Base-by-base conservation (phyloP, 139 green algal species). In the Chlamydomonas schloesseri region DNA sequence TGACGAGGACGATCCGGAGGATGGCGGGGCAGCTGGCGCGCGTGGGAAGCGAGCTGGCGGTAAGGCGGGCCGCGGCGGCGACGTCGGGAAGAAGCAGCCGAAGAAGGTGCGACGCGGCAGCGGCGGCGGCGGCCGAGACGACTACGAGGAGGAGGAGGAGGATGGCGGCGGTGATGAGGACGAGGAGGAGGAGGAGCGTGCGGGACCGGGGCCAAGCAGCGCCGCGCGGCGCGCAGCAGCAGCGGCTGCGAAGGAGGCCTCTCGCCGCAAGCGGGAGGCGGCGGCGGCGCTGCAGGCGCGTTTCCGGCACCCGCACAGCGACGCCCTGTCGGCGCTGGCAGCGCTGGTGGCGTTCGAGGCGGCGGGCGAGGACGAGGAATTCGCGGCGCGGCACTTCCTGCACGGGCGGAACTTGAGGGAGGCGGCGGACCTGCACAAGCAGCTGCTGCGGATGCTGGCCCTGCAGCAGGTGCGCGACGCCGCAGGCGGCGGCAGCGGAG, bases 291-390 rank as follows among this genome's bases (percentile, higher is more conserved):
- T 92, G 33, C 97, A 99, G 26, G 84, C 89, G 8, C 69, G 82
- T 71, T 94, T 98, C 33, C 83, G 91, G 18, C 88, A 89, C 47
- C 42, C n/a, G 9, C 67, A 93, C 21, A 95, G 94, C 64, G 97
- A 99, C 72, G 94, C 96, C 5, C 85, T 99, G 60, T 94, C 89
- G 36, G 94, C 93, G 0, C 84, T 97, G 78, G 84, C 87, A 21
- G 97, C 94, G 23, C 92, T 99, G 75, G 93, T 91, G 62, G 96
- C 92, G 24, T 99, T 96, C 67, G 90, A 98, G 85, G 82, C 83
- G 0, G 84, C 86, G 14, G 89, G 65, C 17, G 88, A 90, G 53
- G 83, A 67, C 31, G 87, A 94, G 46, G 82, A 53, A 2, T 97
- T 96, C 78, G 96, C 94, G 46, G 62, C 46, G 15, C 3, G 23